Conservation (phyloP, 805 yeast genomes). For the Cyberlindnera samutprakarnensis region DNA sequence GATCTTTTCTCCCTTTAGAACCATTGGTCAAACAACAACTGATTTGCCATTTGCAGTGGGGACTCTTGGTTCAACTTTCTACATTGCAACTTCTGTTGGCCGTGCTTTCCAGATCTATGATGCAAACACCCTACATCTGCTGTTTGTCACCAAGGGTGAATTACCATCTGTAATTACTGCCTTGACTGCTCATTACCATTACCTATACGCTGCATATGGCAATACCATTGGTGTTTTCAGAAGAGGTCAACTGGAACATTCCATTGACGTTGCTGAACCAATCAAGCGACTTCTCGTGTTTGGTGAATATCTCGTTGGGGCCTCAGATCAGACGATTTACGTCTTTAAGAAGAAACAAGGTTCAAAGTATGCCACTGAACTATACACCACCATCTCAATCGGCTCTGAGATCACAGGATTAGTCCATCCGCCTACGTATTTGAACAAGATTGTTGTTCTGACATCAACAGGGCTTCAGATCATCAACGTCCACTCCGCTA, state of each 20-base stretch:
- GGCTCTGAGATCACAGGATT: constrained; percentile 68
- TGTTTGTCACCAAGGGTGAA: constrained; percentile 79
- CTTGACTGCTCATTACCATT: constrained; percentile 74
- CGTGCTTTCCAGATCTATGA: constrained; percentile 88
- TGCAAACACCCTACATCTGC: constrained; percentile 73
- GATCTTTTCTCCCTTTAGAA: constrained; percentile 81
- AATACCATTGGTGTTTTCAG: constrained; percentile 68
- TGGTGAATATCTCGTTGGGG: constrained; percentile 70
- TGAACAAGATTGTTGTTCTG: constrained; percentile 84
- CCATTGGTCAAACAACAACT: constrained; percentile 86
- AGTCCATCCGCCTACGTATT: constrained; percentile 82
- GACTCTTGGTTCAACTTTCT: constrained; percentile 78
- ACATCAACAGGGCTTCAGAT: constrained; percentile 56
- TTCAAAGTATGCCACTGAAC: constrained; percentile 45
- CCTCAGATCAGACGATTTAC: constrained; percentile 39
- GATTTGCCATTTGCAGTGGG: constrained; percentile 83
- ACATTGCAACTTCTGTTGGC: constrained; percentile 87
- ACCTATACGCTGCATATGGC: constrained; percentile 72
- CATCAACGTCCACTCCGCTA: constrained; percentile 73
- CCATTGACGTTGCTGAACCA: constrained; percentile 28
- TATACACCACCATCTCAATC: constrained; percentile 54
- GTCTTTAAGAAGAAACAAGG: constrained; percentile 46
- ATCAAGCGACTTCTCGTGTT: constrained; percentile 52
- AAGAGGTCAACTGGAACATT: constrained; percentile 60
- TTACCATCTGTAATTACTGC: constrained; percentile 64